phyloP scores from a whole-genome alignment of 306 rosid species.

The Elaeagnus macrophylla region DNA sequence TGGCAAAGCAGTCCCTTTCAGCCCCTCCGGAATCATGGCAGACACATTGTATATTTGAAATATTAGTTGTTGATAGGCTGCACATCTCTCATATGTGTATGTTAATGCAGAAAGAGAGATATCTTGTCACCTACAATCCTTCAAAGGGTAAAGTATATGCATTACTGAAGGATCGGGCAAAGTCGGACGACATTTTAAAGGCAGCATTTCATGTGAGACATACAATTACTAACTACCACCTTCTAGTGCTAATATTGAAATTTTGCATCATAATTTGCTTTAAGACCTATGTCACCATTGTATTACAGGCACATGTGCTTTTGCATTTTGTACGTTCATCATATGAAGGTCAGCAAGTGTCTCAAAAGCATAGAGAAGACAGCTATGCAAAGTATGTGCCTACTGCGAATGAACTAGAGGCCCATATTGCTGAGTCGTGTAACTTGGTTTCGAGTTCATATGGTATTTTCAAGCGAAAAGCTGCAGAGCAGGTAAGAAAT shows the following conservation, averaged over 20 bases:
- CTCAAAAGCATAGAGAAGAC: slow-evolving; percentile 32
- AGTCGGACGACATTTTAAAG: slow-evolving; percentile 90
- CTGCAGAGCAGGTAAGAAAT: slow-evolving; percentile 65
- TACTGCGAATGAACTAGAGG: slow-evolving; percentile 45
- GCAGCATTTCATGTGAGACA: slow-evolving; percentile 92
- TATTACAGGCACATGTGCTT: slow-evolving; percentile 83
- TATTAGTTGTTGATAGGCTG: slow-evolving; percentile 9
- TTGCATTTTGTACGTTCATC: slow-evolving; percentile 57
- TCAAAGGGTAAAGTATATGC: slow-evolving; percentile 78
- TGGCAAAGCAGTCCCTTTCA: background rate
- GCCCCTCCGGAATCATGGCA: background rate
- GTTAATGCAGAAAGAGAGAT: slow-evolving; percentile 64
- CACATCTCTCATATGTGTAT: slow-evolving; percentile 15
- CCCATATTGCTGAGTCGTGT: slow-evolving; percentile 64
- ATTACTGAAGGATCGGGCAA: slow-evolving; percentile 86
- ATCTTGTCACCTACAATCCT: slow-evolving; percentile 78
- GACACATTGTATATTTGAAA: background rate
- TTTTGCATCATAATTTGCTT: slow-evolving; percentile 8
- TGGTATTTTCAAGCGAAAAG: slow-evolving; percentile 69
- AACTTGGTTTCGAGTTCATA: slow-evolving; percentile 59
- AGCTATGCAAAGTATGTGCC: slow-evolving; percentile 25
- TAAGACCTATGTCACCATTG: slow-evolving; percentile 18
- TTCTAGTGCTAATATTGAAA: slow-evolving; percentile 6
- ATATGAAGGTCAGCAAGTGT: slow-evolving; percentile 19
- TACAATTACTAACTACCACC: slow-evolving; percentile 9